Evolutionary conservation across 306 rosid genomes (phyloP).

Genomic region (Ziziphus jujuba): DNA sequence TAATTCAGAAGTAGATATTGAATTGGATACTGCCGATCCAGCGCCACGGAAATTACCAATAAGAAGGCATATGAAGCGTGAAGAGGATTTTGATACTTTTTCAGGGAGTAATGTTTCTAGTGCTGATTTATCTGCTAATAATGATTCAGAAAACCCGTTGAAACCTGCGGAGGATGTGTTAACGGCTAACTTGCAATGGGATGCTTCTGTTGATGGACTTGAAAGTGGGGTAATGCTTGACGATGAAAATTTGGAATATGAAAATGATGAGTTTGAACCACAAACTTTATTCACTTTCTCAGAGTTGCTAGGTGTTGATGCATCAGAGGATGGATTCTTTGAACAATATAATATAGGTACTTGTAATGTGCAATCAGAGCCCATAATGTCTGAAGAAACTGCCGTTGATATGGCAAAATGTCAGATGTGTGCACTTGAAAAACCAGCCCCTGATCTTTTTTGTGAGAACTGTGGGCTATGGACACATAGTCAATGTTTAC

Average conservation of each 20-base stretch:
- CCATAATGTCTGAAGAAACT: slow-evolving; percentile 28
- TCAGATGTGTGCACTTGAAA: slow-evolving; percentile 49
- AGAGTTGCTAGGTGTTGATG: slow-evolving; percentile 70
- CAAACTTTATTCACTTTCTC: slow-evolving; percentile 74
- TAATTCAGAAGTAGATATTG: slow-evolving; percentile 47
- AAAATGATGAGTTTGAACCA: slow-evolving; percentile 61
- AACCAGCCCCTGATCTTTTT: slow-evolving; percentile 70
- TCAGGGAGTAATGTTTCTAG: slow-evolving; percentile 34
- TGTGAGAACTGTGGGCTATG: slow-evolving; percentile 67
- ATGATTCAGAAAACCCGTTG: slow-evolving; percentile 31
- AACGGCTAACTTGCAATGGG: slow-evolving; percentile 42
- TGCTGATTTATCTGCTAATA: slow-evolving; percentile 29
- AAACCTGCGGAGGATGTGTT: slow-evolving; percentile 31
- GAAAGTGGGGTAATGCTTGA: slow-evolving; percentile 45
- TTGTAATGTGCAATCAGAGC: slow-evolving; percentile 23
- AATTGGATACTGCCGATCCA: slow-evolving; percentile 54
- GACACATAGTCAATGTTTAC: slow-evolving; percentile 69
- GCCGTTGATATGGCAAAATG: slow-evolving; percentile 30
- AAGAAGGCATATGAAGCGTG: slow-evolving; percentile 71
- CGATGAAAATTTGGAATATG: slow-evolving; percentile 44
- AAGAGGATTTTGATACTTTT: slow-evolving; percentile 58
- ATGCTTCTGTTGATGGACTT: slow-evolving; percentile 33
- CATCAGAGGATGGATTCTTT: slow-evolving; percentile 24
- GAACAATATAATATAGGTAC: slow-evolving; percentile 36
- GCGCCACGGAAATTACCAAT: slow-evolving; percentile 78